Percentiles rank a stretch among this genome's conserved stretches.
phyloP scores from a whole-genome alignment of 1,284 basidiomycete genomes.

The Lignosus rhinocerotis region DNA sequence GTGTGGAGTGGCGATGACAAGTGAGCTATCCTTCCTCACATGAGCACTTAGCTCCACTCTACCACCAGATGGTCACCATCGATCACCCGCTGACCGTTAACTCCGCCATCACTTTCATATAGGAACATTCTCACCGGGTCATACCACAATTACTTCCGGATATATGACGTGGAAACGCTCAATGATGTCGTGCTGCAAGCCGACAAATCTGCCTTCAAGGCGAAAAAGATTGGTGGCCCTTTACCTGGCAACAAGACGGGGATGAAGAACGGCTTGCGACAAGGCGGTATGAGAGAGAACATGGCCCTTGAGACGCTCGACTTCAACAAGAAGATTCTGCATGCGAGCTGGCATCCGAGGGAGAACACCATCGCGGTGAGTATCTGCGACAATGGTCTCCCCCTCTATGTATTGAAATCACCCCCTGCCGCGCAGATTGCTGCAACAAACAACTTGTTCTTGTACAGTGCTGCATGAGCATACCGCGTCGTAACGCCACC shows the following conservation, averaged over 20 bases:
- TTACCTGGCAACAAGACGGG: conserved; percentile 68
- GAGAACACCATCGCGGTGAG: conserved; percentile 96
- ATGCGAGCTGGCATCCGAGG: conserved; percentile 95
- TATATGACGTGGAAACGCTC: conserved; percentile 92
- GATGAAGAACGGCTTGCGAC: conserved; percentile 69
- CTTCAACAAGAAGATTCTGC: conserved; percentile 99
- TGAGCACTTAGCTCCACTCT: not conserved
- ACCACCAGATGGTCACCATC: not conserved
- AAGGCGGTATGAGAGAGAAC: conserved; percentile 73
- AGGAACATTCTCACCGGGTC: conserved; percentile 96
- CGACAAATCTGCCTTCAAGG: conserved; percentile 99
- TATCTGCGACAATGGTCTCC: conserved; percentile 20
- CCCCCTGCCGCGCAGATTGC: conserved; percentile 62
- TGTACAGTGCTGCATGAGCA: conserved; percentile 79
- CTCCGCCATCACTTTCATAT: conserved; percentile 35
- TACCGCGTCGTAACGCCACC: conserved; percentile 1
- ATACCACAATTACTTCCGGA: conserved; percentile 99
- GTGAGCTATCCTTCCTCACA: conserved; percentile 53
- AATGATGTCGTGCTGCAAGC: conserved; percentile 96
- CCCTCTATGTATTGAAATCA: not conserved
- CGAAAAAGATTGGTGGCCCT: conserved; percentile 93
- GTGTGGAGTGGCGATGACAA: conserved; percentile 94
- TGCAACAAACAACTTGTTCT: conserved; percentile 91
- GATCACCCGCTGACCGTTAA: not conserved
- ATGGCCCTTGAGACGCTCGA: conserved; percentile 92